These are phyloP conservation scores for Evernia prunastri DNA, from an alignment of 495 filamentous ascomycete species.

Conservation along the genomic window DNA sequence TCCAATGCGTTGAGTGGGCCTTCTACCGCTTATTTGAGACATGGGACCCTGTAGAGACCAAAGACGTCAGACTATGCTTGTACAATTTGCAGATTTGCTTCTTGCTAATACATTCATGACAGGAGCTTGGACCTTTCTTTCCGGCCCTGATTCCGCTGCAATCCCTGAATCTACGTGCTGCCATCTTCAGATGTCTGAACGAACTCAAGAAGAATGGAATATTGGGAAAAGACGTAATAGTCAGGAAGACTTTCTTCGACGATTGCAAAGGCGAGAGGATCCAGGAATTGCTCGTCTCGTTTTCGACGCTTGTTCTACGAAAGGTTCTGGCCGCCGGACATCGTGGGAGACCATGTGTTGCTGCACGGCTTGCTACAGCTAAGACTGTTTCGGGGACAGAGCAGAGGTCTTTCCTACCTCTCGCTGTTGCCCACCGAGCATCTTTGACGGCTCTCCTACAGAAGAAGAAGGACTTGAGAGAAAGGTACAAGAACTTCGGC, in stretches of 20 bases:
- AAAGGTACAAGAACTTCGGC: conserved; percentile 50
- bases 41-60: conserved; percentile 70
- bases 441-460: conserved; percentile 44
- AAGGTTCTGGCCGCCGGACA: conserved; percentile 46
- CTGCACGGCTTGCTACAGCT: conserved; percentile 57
- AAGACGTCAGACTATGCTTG: conserved; percentile 48
- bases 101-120: background rate
- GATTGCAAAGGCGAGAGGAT: conserved; percentile 81
- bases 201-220: conserved; percentile 81
- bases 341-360: conserved; percentile 38
- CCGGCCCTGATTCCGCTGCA: conserved; percentile 80
- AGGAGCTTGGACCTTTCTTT: conserved; percentile 87
- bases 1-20: conserved; percentile 76
- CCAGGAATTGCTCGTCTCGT: conserved; percentile 69
- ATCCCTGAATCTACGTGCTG: conserved; percentile 80
- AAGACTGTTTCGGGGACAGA: conserved; percentile 52
- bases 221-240: conserved; percentile 64
- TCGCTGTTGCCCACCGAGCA: conserved; percentile 66
- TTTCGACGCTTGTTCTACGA: conserved; percentile 73
- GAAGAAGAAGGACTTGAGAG: conserved; percentile 48
- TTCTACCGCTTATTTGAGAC: conserved; percentile 72
- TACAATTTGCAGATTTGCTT: conserved; percentile 8
- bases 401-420: conserved; percentile 52
- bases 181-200: conserved; percentile 69
- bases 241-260: conserved; percentile 87